Base-by-base conservation (phyloP, 208 protist genomes). In the Leptomonas seymouri region DNA sequence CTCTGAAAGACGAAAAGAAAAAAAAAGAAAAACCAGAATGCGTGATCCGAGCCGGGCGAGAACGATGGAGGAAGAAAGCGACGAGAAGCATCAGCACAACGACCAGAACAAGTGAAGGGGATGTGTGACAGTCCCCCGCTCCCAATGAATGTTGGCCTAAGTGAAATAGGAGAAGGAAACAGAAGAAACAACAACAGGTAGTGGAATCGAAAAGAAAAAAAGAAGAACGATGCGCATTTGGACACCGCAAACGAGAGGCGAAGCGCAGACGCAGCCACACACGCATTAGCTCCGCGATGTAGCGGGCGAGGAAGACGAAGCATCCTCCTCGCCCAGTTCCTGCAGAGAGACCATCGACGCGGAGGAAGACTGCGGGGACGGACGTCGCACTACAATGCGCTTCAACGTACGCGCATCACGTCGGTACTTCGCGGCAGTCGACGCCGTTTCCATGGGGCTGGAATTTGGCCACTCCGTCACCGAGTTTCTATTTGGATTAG, bases 371-470 rank as follows among this genome's bases (percentile, higher is more conserved):
- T 56, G 48, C 46, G 60, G 36, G n/a, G 69, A 68, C 14, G 69
- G 61, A 9, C 57, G 71, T 25, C 15, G 12, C 18, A 64, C 71
- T 30, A 58, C 41, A 25, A 76, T 71, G 27, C 71, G 71, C 48
- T 58, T 57, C 41, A 71, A 57, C 45, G 71, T 76, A 15, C 57
- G 62, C n/a, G 71, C 15, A 27, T 76, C 21, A 25, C 63, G 71
- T 9, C 64, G 71, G 48, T 76, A 63, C 61, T 65, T 76, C 21
- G n/a, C 27, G 28, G 5, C 21, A 25, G n/a, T 21, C 15, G n/a
- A 42, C 39, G 0, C 41, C 18, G 44, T 50, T 3, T 53, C 44
- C 41, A n/a, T 3, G 42, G 25, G 39, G 42, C 51, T 50, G 15
- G 25, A 9, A 15, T 50, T 57, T 7, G 44, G 15, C 14, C 18